Conservation (phyloP, 257 asterid species). For the Fraxinus quadrangulata region DNA sequence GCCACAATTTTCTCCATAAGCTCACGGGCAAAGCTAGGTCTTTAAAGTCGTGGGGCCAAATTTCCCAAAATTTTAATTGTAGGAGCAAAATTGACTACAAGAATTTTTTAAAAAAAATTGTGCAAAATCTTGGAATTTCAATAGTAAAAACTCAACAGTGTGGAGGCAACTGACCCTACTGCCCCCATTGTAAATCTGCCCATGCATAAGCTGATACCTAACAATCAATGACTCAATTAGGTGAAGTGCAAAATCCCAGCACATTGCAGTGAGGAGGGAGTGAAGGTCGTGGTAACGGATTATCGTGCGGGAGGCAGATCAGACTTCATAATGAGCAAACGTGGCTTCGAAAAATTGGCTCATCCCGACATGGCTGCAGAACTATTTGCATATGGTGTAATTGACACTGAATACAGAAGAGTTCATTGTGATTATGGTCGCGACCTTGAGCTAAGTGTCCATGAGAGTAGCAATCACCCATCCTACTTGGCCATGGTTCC, state of each 20-base stretch:
- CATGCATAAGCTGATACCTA: too few species aligned
- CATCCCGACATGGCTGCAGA: conserved; percentile 48
- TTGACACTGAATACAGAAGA: conserved; percentile 54
- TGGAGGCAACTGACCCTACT: too few species aligned
- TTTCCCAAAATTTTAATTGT: too few species aligned
- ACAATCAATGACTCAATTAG: conserved; percentile 26
- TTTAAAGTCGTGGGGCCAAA: too few species aligned
- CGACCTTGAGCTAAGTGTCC: conserved; percentile 53
- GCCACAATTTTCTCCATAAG: too few species aligned
- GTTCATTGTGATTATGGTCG: conserved; percentile 44
- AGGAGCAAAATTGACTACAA: too few species aligned
- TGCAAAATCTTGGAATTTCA: too few species aligned
- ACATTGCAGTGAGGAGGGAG: conserved; percentile 63
- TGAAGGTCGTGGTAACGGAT: conserved; percentile 65
- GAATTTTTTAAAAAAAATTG: too few species aligned
- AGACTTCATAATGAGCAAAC: conserved; percentile 56
- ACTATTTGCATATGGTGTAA: conserved; percentile 58
- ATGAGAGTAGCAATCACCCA: conserved; percentile 49
- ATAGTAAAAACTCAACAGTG: too few species aligned
- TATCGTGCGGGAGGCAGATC: conserved; percentile 60
- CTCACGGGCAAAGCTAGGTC: too few species aligned
- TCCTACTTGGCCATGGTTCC: conserved; percentile 63
- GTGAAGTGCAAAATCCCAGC: conserved; percentile 61
- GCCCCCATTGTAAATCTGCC: too few species aligned
- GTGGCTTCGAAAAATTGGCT: conserved; percentile 64